A percentile compares a stretch with the other conserved stretches of the same genome.
phyloP scores from a whole-genome alignment of 176 grass and related monocot species.

The Pharus latifolius region DNA sequence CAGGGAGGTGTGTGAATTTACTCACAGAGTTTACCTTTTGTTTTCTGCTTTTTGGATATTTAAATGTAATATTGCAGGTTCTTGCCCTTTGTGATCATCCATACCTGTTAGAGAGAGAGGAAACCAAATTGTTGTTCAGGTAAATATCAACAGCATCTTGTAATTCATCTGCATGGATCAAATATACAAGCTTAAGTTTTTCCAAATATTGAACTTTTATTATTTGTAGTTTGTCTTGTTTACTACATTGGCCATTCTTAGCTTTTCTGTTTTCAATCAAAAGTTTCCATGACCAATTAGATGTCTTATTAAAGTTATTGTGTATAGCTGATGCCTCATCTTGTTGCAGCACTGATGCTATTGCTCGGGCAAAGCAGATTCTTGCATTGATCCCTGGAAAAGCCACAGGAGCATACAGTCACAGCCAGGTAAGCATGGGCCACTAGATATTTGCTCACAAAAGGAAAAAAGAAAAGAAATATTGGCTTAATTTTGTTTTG shows the following conservation, averaged over 20 bases:
- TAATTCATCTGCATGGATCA: not conserved
- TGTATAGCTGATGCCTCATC: slow-evolving; percentile 15
- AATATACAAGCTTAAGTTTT: not conserved
- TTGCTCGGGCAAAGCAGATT: slow-evolving; percentile 69
- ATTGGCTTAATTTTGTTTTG: slow-evolving; percentile 6
- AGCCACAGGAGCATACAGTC: slow-evolving; percentile 95
- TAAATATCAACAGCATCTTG: slow-evolving; percentile 23
- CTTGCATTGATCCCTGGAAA: slow-evolving; percentile 65
- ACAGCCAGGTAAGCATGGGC: slow-evolving; percentile 65
- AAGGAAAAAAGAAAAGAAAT: not conserved
- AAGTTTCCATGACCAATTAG: not conserved
- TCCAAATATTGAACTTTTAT: not conserved
- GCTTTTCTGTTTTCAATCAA: not conserved
- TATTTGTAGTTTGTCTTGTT: not conserved
- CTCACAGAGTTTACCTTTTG: not conserved
- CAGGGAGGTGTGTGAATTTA: slow-evolving; percentile 56
- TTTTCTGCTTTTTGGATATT: not conserved
- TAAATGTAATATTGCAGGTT: slow-evolving; percentile 47
- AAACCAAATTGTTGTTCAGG: slow-evolving; percentile 78
- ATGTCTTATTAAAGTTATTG: not conserved
- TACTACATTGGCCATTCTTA: not conserved
- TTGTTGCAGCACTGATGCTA: slow-evolving; percentile 64
- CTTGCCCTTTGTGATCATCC: slow-evolving; percentile 90
- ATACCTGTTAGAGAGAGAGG: slow-evolving; percentile 53
- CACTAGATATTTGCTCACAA: slow-evolving; percentile 9